These are phyloP conservation scores for Xylogone sp. DNA, from an alignment of 2,329 filamentous ascomycete species.

Conservation along the genomic window DNA sequence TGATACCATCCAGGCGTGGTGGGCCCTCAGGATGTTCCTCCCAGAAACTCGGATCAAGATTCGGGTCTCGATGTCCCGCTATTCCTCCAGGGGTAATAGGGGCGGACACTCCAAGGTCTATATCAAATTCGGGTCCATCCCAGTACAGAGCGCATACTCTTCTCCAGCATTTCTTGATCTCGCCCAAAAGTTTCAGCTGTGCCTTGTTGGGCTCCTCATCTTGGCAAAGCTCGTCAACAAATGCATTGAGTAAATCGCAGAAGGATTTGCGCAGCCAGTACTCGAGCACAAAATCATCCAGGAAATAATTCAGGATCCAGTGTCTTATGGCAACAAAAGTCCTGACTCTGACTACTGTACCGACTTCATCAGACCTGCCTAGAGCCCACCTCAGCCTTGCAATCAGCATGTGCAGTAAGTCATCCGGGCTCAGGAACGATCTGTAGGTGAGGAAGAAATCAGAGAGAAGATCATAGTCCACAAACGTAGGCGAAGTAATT, in stretches of 20 bases:
- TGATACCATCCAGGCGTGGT: constrained; percentile 40
- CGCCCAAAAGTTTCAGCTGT: constrained; percentile 79
- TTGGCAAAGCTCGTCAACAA: constrained; percentile 51
- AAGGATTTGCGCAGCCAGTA: constrained; percentile 72
- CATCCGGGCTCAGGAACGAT: constrained; percentile 72
- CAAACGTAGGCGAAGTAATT: constrained; percentile 91
- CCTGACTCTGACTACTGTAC: constrained; percentile 89
- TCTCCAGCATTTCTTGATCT: constrained; percentile 97
- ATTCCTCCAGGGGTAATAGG: constrained; percentile 76
- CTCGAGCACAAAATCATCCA: constrained; percentile 85
- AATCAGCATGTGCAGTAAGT: constrained; percentile 79
- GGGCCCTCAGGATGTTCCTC: constrained; percentile 36
- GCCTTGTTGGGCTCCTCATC: constrained; percentile 43
- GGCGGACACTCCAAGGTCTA: constrained; percentile 56
- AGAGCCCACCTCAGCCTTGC: constrained; percentile 86
- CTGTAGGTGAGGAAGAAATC: constrained; percentile 98
- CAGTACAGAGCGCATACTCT: constrained; percentile 86
- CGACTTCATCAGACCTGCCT: constrained; percentile 72
- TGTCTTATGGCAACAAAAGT: constrained; percentile 94
- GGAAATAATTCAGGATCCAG: constrained; percentile 97
- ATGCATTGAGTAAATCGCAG: constrained; percentile 73
- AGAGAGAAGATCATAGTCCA: constrained; percentile 94
- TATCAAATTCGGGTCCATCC: constrained; percentile 68
- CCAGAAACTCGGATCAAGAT: constrained; percentile 52
- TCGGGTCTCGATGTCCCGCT: constrained; percentile 54